Conservation (phyloP, 106 monocot genomes). For the Hemerocallis citrina region DNA sequence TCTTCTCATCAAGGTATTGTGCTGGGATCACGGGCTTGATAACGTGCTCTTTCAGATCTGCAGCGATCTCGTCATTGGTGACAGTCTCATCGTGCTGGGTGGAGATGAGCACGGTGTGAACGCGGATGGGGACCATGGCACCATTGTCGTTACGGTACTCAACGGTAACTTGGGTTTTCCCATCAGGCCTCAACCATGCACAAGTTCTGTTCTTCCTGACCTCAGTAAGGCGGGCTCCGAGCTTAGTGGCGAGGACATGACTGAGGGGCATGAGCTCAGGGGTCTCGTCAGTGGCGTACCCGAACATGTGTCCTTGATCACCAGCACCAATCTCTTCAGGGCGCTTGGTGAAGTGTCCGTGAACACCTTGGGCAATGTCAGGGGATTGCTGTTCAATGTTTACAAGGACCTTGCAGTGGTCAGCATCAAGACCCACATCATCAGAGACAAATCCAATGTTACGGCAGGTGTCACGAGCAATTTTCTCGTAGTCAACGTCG, state of each 20-base stretch:
- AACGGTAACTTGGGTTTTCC: conserved; percentile 56
- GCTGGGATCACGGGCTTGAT: conserved; percentile 51
- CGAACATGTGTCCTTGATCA: conserved; percentile 60
- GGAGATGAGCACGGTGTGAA: conserved; percentile 60
- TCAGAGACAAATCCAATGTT: conserved; percentile 36
- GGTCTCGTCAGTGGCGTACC: conserved; percentile 53
- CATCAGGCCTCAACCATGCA: conserved; percentile 49
- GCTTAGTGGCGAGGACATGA: conserved; percentile 56
- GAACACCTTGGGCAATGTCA: conserved; percentile 49
- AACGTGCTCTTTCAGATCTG: conserved; percentile 44
- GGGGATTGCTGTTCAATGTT: conserved; percentile 62
- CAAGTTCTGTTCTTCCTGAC: conserved; percentile 53
- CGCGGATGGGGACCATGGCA: conserved; percentile 50
- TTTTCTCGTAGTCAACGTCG: conserved; percentile 53
- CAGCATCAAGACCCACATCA: conserved; percentile 51
- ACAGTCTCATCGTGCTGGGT: conserved; percentile 63
- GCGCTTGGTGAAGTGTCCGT: conserved; percentile 54
- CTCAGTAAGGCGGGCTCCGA: conserved; percentile 43
- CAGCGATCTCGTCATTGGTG: conserved; percentile 52
- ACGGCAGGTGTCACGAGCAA: conserved; percentile 54
- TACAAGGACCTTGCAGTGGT: conserved; percentile 45
- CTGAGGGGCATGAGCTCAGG: conserved; percentile 55
- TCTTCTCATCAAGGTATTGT: conserved; percentile 51
- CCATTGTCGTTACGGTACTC: conserved; percentile 48
- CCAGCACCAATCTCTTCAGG: conserved; percentile 61